Conservation (phyloP, 208 protist genomes). For the Angomonas ambiguus region DNA sequence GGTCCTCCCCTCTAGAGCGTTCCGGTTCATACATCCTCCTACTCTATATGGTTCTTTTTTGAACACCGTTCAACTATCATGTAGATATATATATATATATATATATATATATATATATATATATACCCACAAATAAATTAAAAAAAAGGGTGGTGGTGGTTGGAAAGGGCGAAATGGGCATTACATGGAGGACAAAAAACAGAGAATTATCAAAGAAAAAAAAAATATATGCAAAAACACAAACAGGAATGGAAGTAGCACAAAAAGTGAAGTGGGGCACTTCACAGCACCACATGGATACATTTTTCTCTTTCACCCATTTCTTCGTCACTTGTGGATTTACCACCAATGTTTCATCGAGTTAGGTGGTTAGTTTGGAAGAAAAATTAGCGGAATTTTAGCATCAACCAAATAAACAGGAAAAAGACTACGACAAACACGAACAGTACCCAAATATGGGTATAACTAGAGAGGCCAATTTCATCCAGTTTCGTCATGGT, state of each 20-base stretch:
- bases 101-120: conserved; percentile 24
- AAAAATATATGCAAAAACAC: too few relatives aligned
- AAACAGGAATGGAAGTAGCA: too few relatives aligned
- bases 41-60: neutral
- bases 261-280: too few relatives aligned
- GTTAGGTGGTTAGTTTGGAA: neutral
- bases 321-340: too few relatives aligned
- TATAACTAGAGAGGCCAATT: conserved; percentile 29
- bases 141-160: conserved; percentile 3
- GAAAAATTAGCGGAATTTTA: conserved; percentile 36
- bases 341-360: too few relatives aligned
- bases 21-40: neutral
- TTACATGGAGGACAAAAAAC: neutral
- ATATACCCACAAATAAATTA: conserved; percentile 13
- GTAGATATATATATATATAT: neutral
- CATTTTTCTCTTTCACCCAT: too few relatives aligned
- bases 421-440: conserved; percentile 73
- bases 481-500: conserved; percentile 58
- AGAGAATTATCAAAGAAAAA: conserved; percentile 1
- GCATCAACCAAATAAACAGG: conserved; percentile 71
- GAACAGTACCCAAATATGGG: conserved; percentile 84
- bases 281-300: too few relatives aligned
- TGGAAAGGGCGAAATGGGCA: neutral
- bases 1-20: neutral
- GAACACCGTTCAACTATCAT: neutral